Percentiles rank a stretch among this genome's conserved stretches.
phyloP scores from a whole-genome alignment of 805 yeast species.

The Candida parachauliodes region DNA sequence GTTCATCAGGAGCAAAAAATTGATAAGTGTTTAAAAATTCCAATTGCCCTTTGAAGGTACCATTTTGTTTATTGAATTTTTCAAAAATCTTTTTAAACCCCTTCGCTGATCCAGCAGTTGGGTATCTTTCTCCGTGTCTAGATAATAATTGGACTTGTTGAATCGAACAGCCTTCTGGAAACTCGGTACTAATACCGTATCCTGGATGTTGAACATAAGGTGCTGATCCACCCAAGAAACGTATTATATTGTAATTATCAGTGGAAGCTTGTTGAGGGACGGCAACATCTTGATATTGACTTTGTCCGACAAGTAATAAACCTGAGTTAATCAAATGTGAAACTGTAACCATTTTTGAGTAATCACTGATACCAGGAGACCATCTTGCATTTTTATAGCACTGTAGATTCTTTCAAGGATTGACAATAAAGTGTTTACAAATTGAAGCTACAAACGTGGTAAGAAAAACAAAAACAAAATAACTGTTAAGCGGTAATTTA shows the following conservation, averaged over 20 bases:
- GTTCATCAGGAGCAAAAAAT: constrained; percentile 35
- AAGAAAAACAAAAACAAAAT: neutral
- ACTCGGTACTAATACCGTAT: constrained; percentile 44
- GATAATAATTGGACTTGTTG: constrained; percentile 65
- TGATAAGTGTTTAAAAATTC: constrained; percentile 48
- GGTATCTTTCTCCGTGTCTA: constrained; percentile 77
- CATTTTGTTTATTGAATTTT: constrained; percentile 15
- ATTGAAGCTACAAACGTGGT: constrained; percentile 3
- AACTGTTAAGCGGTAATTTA: constrained; percentile 2
- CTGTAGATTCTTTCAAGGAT: too few species aligned
- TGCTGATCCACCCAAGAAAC: constrained; percentile 49
- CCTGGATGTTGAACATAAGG: constrained; percentile 51
- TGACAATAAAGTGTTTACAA: neutral
- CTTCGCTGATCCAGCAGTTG: constrained; percentile 17
- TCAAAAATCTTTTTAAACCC: constrained; percentile 15
- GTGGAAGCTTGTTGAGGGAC: constrained; percentile 31
- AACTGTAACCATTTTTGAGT: constrained; percentile 26
- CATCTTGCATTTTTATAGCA: too few species aligned
- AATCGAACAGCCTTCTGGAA: constrained; percentile 46
- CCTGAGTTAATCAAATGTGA: constrained; percentile 28
- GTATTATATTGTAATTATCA: constrained; percentile 43
- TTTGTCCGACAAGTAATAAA: constrained; percentile 27
- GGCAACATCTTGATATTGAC: constrained; percentile 25
- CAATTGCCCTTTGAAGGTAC: constrained; percentile 40
- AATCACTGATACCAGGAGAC: too few species aligned